A percentile compares a stretch with the other conserved stretches of the same genome.
phyloP scores from a whole-genome alignment of 2,329 filamentous ascomycete genomes.

The Mollisiaceae sp. region DNA sequence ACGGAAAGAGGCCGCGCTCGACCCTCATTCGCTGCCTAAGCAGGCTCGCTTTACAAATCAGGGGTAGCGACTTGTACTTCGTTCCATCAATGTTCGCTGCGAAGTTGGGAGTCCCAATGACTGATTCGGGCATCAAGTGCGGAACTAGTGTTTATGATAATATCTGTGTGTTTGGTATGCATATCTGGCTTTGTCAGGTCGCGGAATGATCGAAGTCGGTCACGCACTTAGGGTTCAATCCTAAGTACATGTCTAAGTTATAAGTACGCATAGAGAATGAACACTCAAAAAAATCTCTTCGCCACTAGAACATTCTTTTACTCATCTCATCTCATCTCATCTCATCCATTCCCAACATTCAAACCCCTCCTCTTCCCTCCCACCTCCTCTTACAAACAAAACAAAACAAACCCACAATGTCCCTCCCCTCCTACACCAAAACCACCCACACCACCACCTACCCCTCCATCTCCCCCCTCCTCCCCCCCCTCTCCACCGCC shows the following conservation, averaged over 20 bases:
- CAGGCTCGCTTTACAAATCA: slow-evolving; percentile 2
- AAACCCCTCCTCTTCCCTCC: too few relatives aligned
- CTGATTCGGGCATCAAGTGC: background rate
- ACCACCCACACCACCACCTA: slow-evolving; percentile 5
- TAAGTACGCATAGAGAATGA: background rate
- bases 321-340: background rate
- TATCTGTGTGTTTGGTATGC: background rate
- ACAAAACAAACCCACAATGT: background rate
- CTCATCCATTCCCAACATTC: too few relatives aligned
- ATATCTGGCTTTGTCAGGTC: background rate
- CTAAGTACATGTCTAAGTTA: background rate
- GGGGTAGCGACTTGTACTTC: background rate
- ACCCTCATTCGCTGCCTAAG: slow-evolving; percentile 1
- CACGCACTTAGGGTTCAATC: background rate
- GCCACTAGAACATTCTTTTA: background rate
- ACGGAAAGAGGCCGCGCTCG: slow-evolving; percentile 4
- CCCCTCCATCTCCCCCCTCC: slow-evolving; percentile 1
- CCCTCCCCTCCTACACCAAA: slow-evolving; percentile 9
- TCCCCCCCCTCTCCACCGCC: background rate
- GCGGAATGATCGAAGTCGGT: background rate
- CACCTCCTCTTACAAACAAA: too few relatives aligned
- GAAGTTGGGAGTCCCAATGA: background rate
- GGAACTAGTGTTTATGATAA: background rate
- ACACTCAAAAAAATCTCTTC: background rate
- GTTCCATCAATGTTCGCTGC: background rate